These are phyloP conservation scores for Acanthamoeba royreba DNA, from an alignment of 208 protist species.

Conservation along the genomic window DNA sequence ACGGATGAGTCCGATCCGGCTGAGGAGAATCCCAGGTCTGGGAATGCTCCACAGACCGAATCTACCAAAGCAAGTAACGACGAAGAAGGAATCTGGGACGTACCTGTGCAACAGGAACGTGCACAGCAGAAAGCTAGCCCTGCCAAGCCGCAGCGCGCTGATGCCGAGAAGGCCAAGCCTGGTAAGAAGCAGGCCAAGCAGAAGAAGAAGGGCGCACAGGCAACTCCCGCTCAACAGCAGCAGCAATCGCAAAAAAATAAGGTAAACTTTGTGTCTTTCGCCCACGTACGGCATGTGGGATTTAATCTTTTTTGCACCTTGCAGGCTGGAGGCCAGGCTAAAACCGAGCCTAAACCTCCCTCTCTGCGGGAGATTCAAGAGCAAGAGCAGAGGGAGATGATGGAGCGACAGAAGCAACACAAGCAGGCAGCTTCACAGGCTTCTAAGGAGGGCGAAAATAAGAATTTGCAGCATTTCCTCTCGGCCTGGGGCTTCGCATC, in stretches of 20 bases:
- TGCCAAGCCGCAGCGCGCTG: too few species aligned
- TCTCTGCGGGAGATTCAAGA: slow-evolving; percentile 26
- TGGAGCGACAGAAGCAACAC: slow-evolving; percentile 10
- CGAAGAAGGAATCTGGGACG: neutral
- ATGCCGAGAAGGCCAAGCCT: neutral
- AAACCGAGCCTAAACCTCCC: neutral
- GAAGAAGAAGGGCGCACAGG: neutral
- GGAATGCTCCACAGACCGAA: neutral
- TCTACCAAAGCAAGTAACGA: neutral
- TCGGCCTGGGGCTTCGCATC: neutral
- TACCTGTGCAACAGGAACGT: neutral
- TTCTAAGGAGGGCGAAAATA: neutral
- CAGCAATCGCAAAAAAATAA: neutral
- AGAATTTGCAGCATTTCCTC: neutral
- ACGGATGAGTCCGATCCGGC: neutral
- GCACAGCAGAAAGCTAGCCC: neutral
- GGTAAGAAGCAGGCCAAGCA: neutral
- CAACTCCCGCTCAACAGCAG: neutral
- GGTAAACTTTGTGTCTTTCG: neutral
- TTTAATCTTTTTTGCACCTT: neutral
- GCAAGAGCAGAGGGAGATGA: neutral
- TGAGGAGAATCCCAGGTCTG: neutral
- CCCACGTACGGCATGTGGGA: neutral
- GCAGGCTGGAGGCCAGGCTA: neutral
- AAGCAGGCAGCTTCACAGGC: neutral